These are phyloP conservation scores for Arabis alpina DNA, from an alignment of 345 rosid genomes.

Conservation along the genomic window DNA sequence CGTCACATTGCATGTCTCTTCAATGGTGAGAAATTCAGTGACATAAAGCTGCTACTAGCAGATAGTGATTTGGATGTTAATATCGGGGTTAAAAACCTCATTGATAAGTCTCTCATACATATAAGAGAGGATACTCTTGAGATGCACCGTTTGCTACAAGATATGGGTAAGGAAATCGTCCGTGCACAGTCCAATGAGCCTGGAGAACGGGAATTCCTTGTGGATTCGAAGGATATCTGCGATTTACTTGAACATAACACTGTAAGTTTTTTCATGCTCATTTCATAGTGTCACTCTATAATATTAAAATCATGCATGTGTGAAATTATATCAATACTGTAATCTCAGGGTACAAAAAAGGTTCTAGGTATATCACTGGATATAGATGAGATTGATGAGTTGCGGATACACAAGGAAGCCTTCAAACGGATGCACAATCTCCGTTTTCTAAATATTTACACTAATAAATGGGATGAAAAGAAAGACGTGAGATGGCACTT, in stretches of 20 bases:
- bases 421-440: constrained; percentile 33
- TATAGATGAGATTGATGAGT: background rate
- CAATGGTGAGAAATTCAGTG: background rate
- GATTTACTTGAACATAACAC: constrained; percentile 21
- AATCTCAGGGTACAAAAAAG: constrained; percentile 29
- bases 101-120: constrained; percentile 33
- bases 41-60: background rate
- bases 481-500: background rate
- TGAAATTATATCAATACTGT: background rate
- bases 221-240: constrained; percentile 27
- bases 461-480: background rate
- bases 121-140: background rate
- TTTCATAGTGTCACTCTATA: background rate
- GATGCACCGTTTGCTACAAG: constrained; percentile 46
- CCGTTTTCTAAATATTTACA: constrained; percentile 19
- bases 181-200: too few species aligned
- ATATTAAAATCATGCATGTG: background rate
- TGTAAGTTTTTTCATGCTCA: constrained; percentile 5
- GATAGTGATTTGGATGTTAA: background rate
- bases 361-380: constrained; percentile 34
- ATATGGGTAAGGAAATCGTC: too few species aligned
- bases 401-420: background rate
- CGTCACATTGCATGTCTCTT: constrained; percentile 45
- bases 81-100: background rate
- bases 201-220: too few species aligned